Base-by-base conservation (phyloP, 2,329 filamentous ascomycete species). In the Aureobasidium leucospermi region DNA sequence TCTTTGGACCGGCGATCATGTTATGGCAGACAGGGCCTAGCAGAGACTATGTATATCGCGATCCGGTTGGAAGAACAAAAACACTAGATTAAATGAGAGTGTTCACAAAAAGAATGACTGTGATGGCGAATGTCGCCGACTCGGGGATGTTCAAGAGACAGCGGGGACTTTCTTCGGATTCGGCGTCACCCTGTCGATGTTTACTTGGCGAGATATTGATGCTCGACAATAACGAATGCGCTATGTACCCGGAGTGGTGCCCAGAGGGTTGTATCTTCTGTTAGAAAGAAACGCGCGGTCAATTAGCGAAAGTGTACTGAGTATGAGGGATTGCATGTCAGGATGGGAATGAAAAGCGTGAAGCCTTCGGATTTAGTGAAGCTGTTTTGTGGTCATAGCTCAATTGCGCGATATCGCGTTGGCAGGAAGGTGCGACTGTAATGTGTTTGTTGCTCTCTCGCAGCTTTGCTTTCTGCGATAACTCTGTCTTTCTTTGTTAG, bases 121-220 rank as follows among this genome's bases (percentile, higher is more conserved):
- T 39, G 53, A 41, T 32, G 15, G 45, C 23, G 29, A 58, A 58
- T 15, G 28, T 58, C 55, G 55, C 43, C 55, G 55, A 58, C 11
- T 58, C 55, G 55, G 55, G 55, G 55, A 58, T 34, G 9, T 49
- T 58, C 16, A 2, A 15, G 16, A 4, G 6, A 31, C 46, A 10
- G 3, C 41, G 39, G 52, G 52, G 52, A 43, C 15, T 6, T 56
- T 45, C 10, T 23, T 32, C 51, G 51, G 16, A 28, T 23, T 31
- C 3, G 8, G 15, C 23, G 11, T 10, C 19, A 52, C 48, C 36
- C 36, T 52, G 36, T 10, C 36, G 29, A 13, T 4, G 38, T 49
- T 16, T 8, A 28, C 6, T 15, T 28, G 10, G 15, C n/a, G 13
- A 6, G 3, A 6, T 10, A 28, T 3, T 13, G 7, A 23, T 9